phyloP scores from a whole-genome alignment of 768 basidiomycete species.

The Tylopilus cervinicoccineus region DNA sequence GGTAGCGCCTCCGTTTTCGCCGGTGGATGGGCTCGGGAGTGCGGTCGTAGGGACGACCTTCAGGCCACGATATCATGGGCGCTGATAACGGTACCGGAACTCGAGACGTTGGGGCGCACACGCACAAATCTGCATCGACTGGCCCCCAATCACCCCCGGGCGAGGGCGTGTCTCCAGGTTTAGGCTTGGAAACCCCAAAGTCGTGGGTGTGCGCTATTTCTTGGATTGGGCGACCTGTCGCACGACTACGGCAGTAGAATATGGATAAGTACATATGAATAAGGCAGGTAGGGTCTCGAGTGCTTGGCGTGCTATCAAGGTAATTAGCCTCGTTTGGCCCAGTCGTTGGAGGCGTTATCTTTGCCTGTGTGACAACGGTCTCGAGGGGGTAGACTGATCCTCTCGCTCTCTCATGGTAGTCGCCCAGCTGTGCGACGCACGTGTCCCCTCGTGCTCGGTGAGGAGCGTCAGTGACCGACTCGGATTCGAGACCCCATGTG shows the following conservation, averaged over 20 bases:
- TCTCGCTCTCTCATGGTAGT: neutral
- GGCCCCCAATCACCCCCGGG: neutral
- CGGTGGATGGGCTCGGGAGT: neutral
- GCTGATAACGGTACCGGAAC: neutral
- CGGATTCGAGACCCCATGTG: neutral
- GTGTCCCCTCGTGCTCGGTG: neutral
- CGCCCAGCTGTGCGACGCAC: neutral
- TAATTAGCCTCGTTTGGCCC: conserved; percentile 6
- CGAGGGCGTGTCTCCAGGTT: neutral
- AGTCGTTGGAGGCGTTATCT: neutral
- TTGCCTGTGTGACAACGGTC: neutral
- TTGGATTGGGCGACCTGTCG: neutral
- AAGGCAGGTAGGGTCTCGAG: neutral
- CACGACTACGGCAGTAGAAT: neutral
- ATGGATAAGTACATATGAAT: conserved; percentile 1
- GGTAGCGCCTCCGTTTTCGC: too few species aligned
- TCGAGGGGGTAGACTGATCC: neutral
- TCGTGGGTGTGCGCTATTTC: neutral
- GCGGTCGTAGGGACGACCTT: neutral
- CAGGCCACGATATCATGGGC: neutral
- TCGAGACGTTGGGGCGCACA: neutral
- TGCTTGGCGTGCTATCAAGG: neutral
- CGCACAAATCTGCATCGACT: too few species aligned
- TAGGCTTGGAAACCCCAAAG: neutral
- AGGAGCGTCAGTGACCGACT: neutral